These are phyloP conservation scores for Martensiomyces pterosporus DNA, from an alignment of 192 early-diverging fungal genomes.

Conservation along the genomic window DNA sequence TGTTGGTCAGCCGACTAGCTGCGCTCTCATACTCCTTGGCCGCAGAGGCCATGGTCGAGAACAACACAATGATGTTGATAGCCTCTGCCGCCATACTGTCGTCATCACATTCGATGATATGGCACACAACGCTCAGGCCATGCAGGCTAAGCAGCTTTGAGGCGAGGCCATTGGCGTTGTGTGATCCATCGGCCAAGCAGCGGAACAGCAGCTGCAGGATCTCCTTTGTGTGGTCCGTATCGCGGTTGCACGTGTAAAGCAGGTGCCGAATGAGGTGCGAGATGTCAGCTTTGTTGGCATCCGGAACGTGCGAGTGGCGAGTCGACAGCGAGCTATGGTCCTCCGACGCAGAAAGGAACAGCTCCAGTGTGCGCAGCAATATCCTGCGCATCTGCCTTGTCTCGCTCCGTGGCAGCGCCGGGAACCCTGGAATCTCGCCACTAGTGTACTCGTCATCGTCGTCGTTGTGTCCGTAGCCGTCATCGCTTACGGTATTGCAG, in stretches of 20 bases:
- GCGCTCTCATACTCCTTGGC: slow-evolving; percentile 23
- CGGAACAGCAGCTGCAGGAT: slow-evolving; percentile 36
- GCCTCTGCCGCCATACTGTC: slow-evolving; percentile 30
- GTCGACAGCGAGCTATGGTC: slow-evolving; percentile 1
- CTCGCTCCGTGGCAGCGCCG: slow-evolving; percentile 13
- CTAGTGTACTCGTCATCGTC: slow-evolving; percentile 5
- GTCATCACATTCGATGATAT: slow-evolving; percentile 42
- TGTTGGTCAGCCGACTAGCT: slow-evolving; percentile 39
- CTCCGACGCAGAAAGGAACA: slow-evolving; percentile 26
- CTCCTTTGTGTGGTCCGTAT: slow-evolving; percentile 34
- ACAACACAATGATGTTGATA: slow-evolving; percentile 38
- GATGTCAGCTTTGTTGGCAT: slow-evolving; percentile 19
- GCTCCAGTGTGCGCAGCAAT: slow-evolving; percentile 30
- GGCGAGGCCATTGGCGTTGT: slow-evolving; percentile 24
- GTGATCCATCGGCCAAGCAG: slow-evolving; percentile 38
- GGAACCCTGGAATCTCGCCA: slow-evolving; percentile 19
- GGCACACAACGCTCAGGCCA: slow-evolving; percentile 29
- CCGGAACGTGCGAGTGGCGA: slow-evolving; percentile 2
- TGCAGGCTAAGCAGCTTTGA: slow-evolving; percentile 15
- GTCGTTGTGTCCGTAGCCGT: slow-evolving; percentile 2
- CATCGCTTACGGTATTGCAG: slow-evolving; percentile 4
- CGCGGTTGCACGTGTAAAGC: slow-evolving; percentile 37
- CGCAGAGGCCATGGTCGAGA: slow-evolving; percentile 16
- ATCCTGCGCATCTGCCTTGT: slow-evolving; percentile 19
- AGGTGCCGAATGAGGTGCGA: slow-evolving; percentile 24